Evolutionary conservation across 2,329 filamentous ascomycete species (phyloP), one percentile per base, ranked within the genome.

Genomic region (Paraphaeosphaeria sporulosa): DNA sequence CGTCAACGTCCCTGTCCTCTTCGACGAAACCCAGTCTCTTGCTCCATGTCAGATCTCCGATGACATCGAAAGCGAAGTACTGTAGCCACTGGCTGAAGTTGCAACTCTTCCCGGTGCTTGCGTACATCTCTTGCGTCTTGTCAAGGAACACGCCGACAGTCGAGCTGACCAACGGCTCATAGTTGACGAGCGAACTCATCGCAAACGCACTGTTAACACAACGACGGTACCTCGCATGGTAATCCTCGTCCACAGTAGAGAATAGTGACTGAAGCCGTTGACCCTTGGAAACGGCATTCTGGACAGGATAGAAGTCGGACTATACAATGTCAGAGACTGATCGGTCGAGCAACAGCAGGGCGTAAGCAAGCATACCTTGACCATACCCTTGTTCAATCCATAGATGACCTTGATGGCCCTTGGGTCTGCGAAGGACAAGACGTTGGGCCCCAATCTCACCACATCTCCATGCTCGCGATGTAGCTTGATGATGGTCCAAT

Each of bases 61-160:
- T 93, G 15, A 93, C 90, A 71, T 94, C 91, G 69, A 94, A 94
- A 0, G 91, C 91, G 67, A 91, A 93, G 72, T 89, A 93, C 70
- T 94, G 91, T 59, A 94, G 79, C 91, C 91, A 93, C 59, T 83
- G 81, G 1, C 87, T 86, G 58, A 92, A 89, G 70, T 91, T 86
- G 69, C 88, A 91, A 25, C 77, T 77, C 30, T 66, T 62, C 13
- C 79, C 77, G 0, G 78, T 78, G 4, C 73, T 73, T 10, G 78
- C 77, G 65, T 79, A 84, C 34, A 80, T 68, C 23, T 76, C 69
- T 47, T 80, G 71, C 1, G 81, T 83, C 62, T 80, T 79, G 58
- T 80, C 76, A 46, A 94, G 84, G 74, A 93, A 94, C 2, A 91
- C 79, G 64, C 87, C 86, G 0, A 90, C 89, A 1, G 90, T 92